Evolutionary conservation across 2,329 filamentous ascomycete genomes (phyloP).

Genomic region (Aspergillus clavatus): DNA sequence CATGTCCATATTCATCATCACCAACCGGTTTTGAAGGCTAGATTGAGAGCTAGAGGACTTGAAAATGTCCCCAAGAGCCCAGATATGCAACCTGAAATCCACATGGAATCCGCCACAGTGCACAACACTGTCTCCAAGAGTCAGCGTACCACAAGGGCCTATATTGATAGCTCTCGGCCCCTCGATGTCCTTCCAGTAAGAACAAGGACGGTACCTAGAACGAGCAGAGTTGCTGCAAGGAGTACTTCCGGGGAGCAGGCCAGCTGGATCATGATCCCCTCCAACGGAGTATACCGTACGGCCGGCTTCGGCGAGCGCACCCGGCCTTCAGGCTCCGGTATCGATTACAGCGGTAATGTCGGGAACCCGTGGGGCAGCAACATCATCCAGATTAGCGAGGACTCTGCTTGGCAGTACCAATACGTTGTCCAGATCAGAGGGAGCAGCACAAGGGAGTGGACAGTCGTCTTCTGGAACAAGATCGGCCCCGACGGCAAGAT

Average conservation of each 20-base stretch:
- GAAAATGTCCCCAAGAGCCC: too few relatives aligned
- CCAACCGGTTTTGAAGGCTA: background rate
- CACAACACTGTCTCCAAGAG: too few relatives aligned
- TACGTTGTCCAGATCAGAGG: slow-evolving; percentile 35
- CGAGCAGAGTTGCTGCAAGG: too few relatives aligned
- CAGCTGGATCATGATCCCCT: slow-evolving; percentile 19
- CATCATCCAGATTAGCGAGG: slow-evolving; percentile 33
- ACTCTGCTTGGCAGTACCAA: slow-evolving; percentile 30
- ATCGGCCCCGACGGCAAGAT: slow-evolving; percentile 30
- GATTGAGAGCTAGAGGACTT: too few relatives aligned
- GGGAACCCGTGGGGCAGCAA: slow-evolving; percentile 39
- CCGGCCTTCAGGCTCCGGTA: slow-evolving; percentile 18
- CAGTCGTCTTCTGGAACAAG: slow-evolving; percentile 40
- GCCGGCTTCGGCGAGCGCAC: slow-evolving; percentile 32
- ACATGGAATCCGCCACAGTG: too few relatives aligned
- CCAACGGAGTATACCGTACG: slow-evolving; percentile 22
- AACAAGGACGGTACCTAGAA: too few relatives aligned
- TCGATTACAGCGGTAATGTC: slow-evolving; percentile 35
- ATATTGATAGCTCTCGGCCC: too few relatives aligned
- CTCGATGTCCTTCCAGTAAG: too few relatives aligned
- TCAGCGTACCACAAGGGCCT: too few relatives aligned
- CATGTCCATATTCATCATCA: background rate
- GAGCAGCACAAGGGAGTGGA: slow-evolving; percentile 29
- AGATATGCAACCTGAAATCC: too few relatives aligned
- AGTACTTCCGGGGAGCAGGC: too few relatives aligned